Percentiles rank a stretch among this genome's conserved stretches.
Evolutionary conservation across 2,329 filamentous ascomycete species (phyloP).

Genomic region (Talaromyces sp.): DNA sequence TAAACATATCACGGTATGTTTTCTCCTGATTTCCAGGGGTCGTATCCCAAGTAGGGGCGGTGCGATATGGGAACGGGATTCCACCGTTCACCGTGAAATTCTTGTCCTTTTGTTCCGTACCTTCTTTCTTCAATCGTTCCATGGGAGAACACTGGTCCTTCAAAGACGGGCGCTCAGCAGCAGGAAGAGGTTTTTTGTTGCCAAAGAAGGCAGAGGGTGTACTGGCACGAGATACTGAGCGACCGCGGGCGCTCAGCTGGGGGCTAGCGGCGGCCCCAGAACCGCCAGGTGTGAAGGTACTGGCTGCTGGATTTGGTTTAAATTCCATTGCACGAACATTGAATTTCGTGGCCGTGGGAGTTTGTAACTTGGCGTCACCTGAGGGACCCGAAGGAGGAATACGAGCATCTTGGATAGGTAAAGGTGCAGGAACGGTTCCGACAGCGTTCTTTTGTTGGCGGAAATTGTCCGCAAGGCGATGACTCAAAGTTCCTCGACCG

Average conservation of each 20-base stretch:
- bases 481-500: constrained; percentile 42
- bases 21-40: constrained; percentile 66
- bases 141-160: constrained; percentile 57
- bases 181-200: constrained; percentile 64
- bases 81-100: constrained; percentile 73
- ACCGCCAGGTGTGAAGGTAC: constrained; percentile 68
- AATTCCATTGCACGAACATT: constrained; percentile 69
- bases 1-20: constrained; percentile 75
- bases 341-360: constrained; percentile 53
- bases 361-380: constrained; percentile 49
- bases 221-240: constrained; percentile 41
- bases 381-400: constrained; percentile 70
- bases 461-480: constrained; percentile 48
- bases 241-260: constrained; percentile 52
- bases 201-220: constrained; percentile 56
- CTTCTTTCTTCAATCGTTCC: constrained; percentile 65
- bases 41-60: constrained; percentile 76
- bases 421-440: constrained; percentile 46
- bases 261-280: constrained; percentile 63
- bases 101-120: constrained; percentile 45
- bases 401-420: constrained; percentile 61
- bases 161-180: constrained; percentile 50
- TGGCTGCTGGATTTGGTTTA: constrained; percentile 74
- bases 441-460: constrained; percentile 46
- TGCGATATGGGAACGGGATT: constrained; percentile 79